Base-by-base conservation (phyloP, 2,329 filamentous ascomycete species). In the Pezicula rhizophila region DNA sequence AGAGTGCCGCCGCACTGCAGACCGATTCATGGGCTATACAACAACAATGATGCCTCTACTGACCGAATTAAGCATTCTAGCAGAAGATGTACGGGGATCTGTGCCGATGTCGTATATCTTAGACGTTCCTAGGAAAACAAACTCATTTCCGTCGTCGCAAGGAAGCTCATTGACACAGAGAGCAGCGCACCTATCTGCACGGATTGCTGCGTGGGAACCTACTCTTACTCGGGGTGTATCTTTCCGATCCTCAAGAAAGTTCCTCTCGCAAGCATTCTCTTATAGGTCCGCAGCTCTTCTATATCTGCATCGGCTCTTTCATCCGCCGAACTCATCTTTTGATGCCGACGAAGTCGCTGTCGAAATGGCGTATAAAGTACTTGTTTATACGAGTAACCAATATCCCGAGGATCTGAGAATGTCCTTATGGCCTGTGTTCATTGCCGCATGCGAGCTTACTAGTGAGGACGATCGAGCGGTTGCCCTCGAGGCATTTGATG, bases 21-120 rank as follows among this genome's bases (percentile, higher is more conserved):
- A 65, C 46, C 61, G 64, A 8, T 58, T 66, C 41, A 63, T 66
- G 49, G 64, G 63, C 2, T 64, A 60, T 35, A 65, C 61, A 1
- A 39, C 50, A 2, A 60, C 62, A 10, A 46, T 66, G 17, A 64
- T 65, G 61, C 62, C 61, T 5, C 50, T 66, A 4, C 51, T 65
- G 1, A 51, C 55, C 20, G 61, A 64, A 28, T 54, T 66, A 15
- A 55, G 60, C 46, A 48, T 46, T 23, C 47, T 66, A 14, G 63
- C 63, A 10, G 61, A 60, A 39, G 61, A 62, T n/a, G 47, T 64
- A n/a, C 50, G 54, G 42, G 25, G 40, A 40, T 12, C 43, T 18
- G 28, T 45, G n/a, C 23, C 25, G 6, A 37, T 23, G 3, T 25
- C n/a, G 34, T n/a, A 18, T 37, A 33, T 42, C 11, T 14, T 14